These are phyloP conservation scores for Calocybe gambosa DNA, from an alignment of 1,284 basidiomycete genomes.

Conservation along the genomic window DNA sequence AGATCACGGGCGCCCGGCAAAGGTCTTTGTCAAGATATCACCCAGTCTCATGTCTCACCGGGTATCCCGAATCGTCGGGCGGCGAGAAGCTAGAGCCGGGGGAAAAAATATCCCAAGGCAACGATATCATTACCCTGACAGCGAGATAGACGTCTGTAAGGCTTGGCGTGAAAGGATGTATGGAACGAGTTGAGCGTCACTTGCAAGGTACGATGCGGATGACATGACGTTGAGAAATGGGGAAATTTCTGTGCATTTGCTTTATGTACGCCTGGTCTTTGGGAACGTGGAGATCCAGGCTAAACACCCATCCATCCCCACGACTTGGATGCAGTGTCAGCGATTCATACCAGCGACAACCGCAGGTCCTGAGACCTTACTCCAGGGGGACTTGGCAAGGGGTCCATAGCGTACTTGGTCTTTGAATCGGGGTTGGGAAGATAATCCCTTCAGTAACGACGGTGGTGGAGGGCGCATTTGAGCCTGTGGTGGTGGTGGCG, in stretches of 20 bases:
- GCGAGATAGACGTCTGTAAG: background rate
- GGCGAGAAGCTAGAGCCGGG: background rate
- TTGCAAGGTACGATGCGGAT: background rate
- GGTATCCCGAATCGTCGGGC: background rate
- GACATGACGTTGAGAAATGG: background rate
- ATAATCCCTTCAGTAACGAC: background rate
- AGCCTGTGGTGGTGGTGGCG: constrained; percentile 7
- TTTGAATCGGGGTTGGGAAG: constrained; percentile 18
- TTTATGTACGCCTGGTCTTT: background rate
- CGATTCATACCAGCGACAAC: constrained; percentile 60
- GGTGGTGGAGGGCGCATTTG: constrained; percentile 15
- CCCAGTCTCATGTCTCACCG: background rate
- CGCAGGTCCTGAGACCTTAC: constrained; percentile 64
- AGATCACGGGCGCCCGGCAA: background rate
- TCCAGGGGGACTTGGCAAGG: constrained; percentile 55
- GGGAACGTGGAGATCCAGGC: background rate
- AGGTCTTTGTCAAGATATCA: background rate
- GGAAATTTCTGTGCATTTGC: background rate
- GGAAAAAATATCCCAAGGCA: background rate
- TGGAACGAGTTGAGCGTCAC: background rate
- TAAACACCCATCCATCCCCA: background rate
- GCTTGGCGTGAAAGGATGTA: background rate
- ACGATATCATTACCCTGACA: background rate
- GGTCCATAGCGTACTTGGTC: constrained; percentile 57
- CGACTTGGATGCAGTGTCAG: constrained; percentile 26